Conservation (phyloP, 176 grass and related monocot genomes). For the Rhynchospora breviuscula region DNA sequence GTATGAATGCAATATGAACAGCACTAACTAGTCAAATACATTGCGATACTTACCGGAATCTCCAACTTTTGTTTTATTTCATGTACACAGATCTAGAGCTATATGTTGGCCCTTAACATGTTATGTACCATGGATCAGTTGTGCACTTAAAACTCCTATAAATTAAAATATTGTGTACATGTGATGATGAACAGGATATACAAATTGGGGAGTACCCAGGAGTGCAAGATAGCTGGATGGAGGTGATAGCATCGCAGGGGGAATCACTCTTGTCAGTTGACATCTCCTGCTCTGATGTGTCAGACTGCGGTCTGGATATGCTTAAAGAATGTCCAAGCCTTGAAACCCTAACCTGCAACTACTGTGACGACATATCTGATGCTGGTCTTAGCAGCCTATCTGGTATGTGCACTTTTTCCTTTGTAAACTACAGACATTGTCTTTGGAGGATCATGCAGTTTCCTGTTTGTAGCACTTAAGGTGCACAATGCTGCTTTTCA, state of each 20-base stretch:
- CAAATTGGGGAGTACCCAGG: constrained; percentile 81
- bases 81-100: not conserved
- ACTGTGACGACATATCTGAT: constrained; percentile 83
- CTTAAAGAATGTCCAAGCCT: constrained; percentile 68
- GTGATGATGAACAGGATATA: constrained; percentile 53
- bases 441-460: not conserved
- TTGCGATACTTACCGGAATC: not conserved
- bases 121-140: not conserved
- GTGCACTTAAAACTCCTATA: not conserved
- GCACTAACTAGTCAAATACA: not conserved
- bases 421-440: not conserved
- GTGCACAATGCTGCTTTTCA: not conserved
- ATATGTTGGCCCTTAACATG: not conserved
- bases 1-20: not conserved
- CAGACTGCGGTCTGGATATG: constrained; percentile 61
- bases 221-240: constrained; percentile 94
- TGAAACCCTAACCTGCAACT: constrained; percentile 76
- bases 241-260: constrained; percentile 73
- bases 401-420: constrained; percentile 31
- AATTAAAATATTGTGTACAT: not conserved
- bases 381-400: constrained; percentile 60
- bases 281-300: constrained; percentile 86
- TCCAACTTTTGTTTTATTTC: not conserved
- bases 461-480: not conserved
- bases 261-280: constrained; percentile 87